Evolutionary conservation across 1,139 yeast species (phyloP).

Genomic region (Saccharomycopsis hybrid): DNA sequence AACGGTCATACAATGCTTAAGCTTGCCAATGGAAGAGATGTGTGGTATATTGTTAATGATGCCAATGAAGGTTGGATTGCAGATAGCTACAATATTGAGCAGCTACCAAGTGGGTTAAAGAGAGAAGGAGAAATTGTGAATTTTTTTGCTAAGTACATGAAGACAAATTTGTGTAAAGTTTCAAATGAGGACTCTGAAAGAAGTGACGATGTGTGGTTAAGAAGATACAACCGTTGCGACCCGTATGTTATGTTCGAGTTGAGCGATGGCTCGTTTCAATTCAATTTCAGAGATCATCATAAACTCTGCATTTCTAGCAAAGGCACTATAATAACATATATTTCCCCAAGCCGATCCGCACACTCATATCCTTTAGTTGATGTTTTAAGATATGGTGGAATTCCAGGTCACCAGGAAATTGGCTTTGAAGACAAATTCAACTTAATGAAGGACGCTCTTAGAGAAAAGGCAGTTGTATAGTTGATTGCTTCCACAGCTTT

Average conservation of each 20-base stretch:
- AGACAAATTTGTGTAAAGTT: slow-evolving; percentile 69
- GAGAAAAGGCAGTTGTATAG: slow-evolving; percentile 24
- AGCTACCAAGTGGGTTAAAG: slow-evolving; percentile 54
- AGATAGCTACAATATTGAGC: slow-evolving; percentile 49
- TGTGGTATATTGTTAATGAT: slow-evolving; percentile 55
- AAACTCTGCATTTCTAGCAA: slow-evolving; percentile 73
- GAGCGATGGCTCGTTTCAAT: slow-evolving; percentile 89
- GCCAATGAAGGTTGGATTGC: slow-evolving; percentile 69
- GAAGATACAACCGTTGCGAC: slow-evolving; percentile 74
- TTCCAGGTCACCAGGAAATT: slow-evolving; percentile 55
- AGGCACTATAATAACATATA: slow-evolving; percentile 73
- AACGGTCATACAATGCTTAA: slow-evolving; percentile 76
- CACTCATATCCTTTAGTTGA: slow-evolving; percentile 62
- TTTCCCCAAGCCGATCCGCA: slow-evolving; percentile 70
- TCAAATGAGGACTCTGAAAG: slow-evolving; percentile 42
- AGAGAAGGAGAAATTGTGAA: slow-evolving; percentile 79
- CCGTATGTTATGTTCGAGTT: slow-evolving; percentile 87
- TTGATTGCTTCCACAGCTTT: no score
- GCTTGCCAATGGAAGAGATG: slow-evolving; percentile 54
- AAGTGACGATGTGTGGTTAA: slow-evolving; percentile 61
- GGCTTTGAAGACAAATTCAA: slow-evolving; percentile 38
- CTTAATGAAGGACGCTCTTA: slow-evolving; percentile 28
- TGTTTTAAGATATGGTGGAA: slow-evolving; percentile 55
- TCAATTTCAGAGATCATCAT: slow-evolving; percentile 92
- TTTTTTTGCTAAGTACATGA: slow-evolving; percentile 80